Base-by-base conservation (phyloP, 805 yeast genomes). In the Ogataea naganishii region DNA sequence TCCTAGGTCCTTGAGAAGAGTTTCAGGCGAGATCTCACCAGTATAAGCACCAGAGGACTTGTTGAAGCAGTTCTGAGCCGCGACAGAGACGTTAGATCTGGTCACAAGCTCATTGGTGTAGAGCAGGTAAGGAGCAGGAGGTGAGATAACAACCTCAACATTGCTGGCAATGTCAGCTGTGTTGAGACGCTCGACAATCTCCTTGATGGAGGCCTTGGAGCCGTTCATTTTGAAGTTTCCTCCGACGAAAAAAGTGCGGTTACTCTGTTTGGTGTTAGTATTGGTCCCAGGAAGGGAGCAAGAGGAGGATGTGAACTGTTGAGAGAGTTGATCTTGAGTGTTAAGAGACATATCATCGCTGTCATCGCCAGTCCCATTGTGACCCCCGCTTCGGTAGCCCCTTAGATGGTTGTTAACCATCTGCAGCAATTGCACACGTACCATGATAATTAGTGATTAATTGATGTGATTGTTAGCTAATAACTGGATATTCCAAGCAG, bases 201-300 rank as follows among this genome's bases (percentile, higher is more conserved):
- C 64, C 60, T 75, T 73, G 62, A 92, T 82, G 49, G 92, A 80
- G 50, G 72, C 74, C 65, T 78, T 79, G 56, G 94, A 67, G 58
- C 98, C 98, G 75, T 92, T 92, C 84, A 92, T 80, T 67, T 92
- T 92, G 76, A 92, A 89, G 86, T 92, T 92, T 56, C 98, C 98
- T 51, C 98, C 98, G 56, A 92, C 95, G 63, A 92, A 88, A 69
- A 89, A 92, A 37, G 51, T 51, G 49, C 59, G 50, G n/a, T n/a
- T n/a, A n/a, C n/a, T n/a, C n/a, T n/a, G n/a, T n/a, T n/a, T n/a
- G n/a, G n/a, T n/a, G n/a, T n/a, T n/a, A n/a, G n/a, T n/a, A n/a
- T n/a, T n/a, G n/a, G n/a, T n/a, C n/a, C n/a, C n/a, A n/a, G n/a
- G n/a, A n/a, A n/a, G n/a, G n/a, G n/a, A n/a, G n/a, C n/a, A n/a